Conservation (phyloP, 192 early-diverging fungal genomes). For the Geranomyces michiganensis region DNA sequence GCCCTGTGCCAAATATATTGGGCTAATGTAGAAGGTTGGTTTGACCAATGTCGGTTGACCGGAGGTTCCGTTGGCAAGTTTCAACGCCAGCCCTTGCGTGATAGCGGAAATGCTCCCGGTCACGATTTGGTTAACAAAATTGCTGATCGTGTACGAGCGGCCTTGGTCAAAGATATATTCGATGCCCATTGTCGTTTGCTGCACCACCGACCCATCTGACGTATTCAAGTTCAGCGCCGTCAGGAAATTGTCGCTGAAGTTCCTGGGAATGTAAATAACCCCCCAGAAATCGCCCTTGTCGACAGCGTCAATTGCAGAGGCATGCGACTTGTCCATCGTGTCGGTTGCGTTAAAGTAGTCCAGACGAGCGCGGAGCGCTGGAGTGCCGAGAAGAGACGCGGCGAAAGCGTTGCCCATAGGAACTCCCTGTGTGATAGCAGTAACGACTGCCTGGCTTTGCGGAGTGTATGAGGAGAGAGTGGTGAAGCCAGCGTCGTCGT, state of each 20-base stretch:
- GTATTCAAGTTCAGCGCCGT: slow-evolving; percentile 4
- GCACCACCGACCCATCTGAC: neutral
- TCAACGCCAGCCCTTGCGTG: neutral
- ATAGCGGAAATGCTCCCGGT: slow-evolving; percentile 10
- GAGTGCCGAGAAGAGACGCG: neutral
- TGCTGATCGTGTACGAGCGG: slow-evolving; percentile 15
- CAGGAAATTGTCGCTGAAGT: slow-evolving; percentile 23
- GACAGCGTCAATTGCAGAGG: slow-evolving; percentile 10
- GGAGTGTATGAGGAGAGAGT: neutral
- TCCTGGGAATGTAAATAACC: slow-evolving; percentile 27
- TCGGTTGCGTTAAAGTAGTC: slow-evolving; percentile 8
- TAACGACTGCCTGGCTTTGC: slow-evolving; percentile 10
- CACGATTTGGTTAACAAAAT: slow-evolving; percentile 6
- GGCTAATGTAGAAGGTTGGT: slow-evolving; percentile 20
- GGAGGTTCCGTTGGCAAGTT: slow-evolving; percentile 12
- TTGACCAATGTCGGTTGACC: slow-evolving; percentile 5
- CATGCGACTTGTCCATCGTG: neutral
- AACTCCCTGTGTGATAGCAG: neutral
- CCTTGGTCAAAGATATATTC: slow-evolving; percentile 32
- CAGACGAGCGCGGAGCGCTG: neutral
- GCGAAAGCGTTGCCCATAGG: neutral
- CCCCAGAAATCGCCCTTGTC: slow-evolving; percentile 28
- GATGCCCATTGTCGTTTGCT: neutral
- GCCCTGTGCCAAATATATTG: slow-evolving; percentile 4
- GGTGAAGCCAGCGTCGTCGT: slow-evolving; percentile 25